Percentiles rank a stretch among this genome's conserved stretches.
Evolutionary conservation across 1,139 yeast species (phyloP).

Genomic region (Yueomyces sp.): DNA sequence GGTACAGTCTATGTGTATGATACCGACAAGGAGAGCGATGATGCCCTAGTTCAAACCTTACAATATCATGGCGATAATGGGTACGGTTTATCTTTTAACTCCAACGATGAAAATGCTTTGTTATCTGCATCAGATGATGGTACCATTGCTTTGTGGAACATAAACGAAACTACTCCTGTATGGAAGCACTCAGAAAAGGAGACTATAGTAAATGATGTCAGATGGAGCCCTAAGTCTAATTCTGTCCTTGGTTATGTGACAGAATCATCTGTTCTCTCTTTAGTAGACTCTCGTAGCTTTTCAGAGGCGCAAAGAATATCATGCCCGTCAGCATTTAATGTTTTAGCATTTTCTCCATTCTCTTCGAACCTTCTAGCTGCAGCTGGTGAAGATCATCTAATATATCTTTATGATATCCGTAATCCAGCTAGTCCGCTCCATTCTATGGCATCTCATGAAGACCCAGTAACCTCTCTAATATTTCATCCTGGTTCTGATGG

Average conservation of each 20-base stretch:
- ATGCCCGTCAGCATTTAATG: slow-evolving; percentile 36
- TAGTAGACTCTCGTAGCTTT: slow-evolving; percentile 48
- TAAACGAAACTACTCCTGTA: slow-evolving; percentile 23
- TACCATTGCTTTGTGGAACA: slow-evolving; percentile 47
- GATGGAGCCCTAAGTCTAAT: slow-evolving; percentile 35
- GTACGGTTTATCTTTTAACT: slow-evolving; percentile 60
- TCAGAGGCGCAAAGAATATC: slow-evolving; percentile 21
- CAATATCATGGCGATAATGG: slow-evolving; percentile 56
- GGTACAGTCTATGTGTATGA: slow-evolving; percentile 68
- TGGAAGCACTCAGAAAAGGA: slow-evolving; percentile 27
- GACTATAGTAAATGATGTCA: slow-evolving; percentile 61
- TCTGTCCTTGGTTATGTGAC: slow-evolving; percentile 55
- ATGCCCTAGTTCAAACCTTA: slow-evolving; percentile 19
- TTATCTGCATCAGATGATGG: slow-evolving; percentile 55
- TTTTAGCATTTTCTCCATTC: slow-evolving; percentile 53
- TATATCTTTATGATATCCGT: slow-evolving; percentile 50
- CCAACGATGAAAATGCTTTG: slow-evolving; percentile 34
- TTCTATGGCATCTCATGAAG: slow-evolving; percentile 69
- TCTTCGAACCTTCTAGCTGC: slow-evolving; percentile 48
- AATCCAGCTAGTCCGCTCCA: slow-evolving; percentile 37
- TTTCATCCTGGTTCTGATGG: slow-evolving; percentile 66
- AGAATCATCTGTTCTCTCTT: slow-evolving; percentile 54
- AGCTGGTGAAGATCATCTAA: slow-evolving; percentile 59
- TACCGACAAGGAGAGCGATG: slow-evolving; percentile 24
- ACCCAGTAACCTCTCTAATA: slow-evolving; percentile 52